These are phyloP conservation scores for Tillandsia fasciculata DNA, from an alignment of 176 grass and related monocot species.

Conservation along the genomic window DNA sequence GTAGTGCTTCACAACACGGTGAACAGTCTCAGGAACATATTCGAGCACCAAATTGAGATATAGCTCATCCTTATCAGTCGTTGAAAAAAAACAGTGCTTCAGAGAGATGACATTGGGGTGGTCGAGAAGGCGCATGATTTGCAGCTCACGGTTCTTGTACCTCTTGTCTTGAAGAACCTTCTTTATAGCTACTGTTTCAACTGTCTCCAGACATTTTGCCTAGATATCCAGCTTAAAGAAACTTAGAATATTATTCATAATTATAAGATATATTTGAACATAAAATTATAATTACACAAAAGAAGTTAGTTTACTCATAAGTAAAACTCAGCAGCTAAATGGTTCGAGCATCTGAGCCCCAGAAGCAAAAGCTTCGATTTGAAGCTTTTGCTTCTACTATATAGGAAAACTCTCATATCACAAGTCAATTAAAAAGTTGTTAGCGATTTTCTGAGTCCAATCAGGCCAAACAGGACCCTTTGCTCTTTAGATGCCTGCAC, in stretches of 20 bases:
- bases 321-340: no score
- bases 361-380: no score
- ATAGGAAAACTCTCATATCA: no score
- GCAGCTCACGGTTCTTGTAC: constrained; percentile 81
- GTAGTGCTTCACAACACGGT: constrained; percentile 65
- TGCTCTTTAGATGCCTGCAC: no score
- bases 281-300: no score
- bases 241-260: background rate
- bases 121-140: constrained; percentile 73
- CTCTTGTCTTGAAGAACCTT: constrained; percentile 77
- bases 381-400: no score
- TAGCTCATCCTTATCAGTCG: constrained; percentile 57
- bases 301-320: no score
- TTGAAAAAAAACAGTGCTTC: constrained; percentile 78
- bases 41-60: constrained; percentile 89
- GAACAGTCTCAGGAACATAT: constrained; percentile 77
- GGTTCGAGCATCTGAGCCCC: no score
- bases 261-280: no score
- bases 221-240: constrained; percentile 8
- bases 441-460: no score
- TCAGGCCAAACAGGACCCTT: no score
- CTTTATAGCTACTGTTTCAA: constrained; percentile 70
- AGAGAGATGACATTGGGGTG: constrained; percentile 67
- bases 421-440: background rate
- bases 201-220: constrained; percentile 73